Evolutionary conservation across 1,139 yeast genomes (phyloP), one percentile per base, ranked within the genome.

Genomic region (Debaryomyces psychrophilus): DNA sequence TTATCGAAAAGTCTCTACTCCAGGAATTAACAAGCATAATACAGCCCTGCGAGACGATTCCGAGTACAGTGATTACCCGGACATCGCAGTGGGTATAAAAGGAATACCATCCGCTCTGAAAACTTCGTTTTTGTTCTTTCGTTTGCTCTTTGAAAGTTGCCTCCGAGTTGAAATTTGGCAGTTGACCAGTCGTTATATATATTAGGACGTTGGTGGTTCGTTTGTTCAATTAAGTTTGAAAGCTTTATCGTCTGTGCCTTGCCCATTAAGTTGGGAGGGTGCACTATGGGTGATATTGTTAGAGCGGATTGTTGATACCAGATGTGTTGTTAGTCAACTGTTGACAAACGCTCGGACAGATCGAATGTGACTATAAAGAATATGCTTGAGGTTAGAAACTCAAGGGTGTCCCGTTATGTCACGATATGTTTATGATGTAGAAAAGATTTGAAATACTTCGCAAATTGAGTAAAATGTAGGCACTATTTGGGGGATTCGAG

Each of bases 341-440:
- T 68, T 70, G 75, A 67, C 56, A 61, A 55, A 51, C 47, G 54
- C 64, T 59, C 68, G 82, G 83, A 65, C 68, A 77, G 82, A 78
- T 49, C 44, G 62, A 70, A 53, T 43, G 73, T 75, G 81, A 71
- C 69, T 74, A 71, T 62, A 59, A 67, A 78, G 83, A 65, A 77
- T 75, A 68, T 68, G 67, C 62, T 62, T 54, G 60, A 60, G 73
- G 65, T 59, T 55, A 45, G 64, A 63, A 59, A 77, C 77, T 63
- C 60, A 62, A 55, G 63, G 57, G 79, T 71, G 64, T 80, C 84
- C 84, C 84, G 84, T 80, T 75, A 75, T 66, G 68, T 71, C 83
- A 73, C 75, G 47, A 80, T 80, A 79, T 67, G 50, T 49, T 26
- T 40, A 18, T 29, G 41, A 11, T 23, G 43, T 23, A 28, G 23